These are phyloP conservation scores for Solanum hybrid DNA, from an alignment of 305 asterid genomes.

Conservation along the genomic window DNA sequence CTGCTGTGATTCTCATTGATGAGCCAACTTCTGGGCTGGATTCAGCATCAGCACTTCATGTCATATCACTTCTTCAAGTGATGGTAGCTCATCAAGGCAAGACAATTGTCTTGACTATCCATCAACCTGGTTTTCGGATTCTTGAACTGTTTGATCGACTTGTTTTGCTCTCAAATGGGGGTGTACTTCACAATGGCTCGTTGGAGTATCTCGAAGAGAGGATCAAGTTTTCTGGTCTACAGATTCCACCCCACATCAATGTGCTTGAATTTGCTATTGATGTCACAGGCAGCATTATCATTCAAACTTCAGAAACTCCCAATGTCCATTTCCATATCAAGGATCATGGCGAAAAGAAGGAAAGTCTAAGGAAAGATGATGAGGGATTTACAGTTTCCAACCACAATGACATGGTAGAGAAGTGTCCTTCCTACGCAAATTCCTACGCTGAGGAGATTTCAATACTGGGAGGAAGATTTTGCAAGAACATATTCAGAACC, in stretches of 20 bases:
- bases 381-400: neutral
- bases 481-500: conserved; percentile 61
- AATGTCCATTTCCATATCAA: conserved; percentile 1
- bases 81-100: conserved; percentile 40
- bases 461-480: conserved; percentile 46
- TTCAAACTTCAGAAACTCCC: conserved; percentile 13
- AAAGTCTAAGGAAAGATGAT: neutral
- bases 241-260: conserved; percentile 52
- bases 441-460: conserved; percentile 32
- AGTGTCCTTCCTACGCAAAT: conserved; percentile 25
- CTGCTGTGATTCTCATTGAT: conserved; percentile 52
- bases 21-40: conserved; percentile 91
- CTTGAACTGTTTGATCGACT: conserved; percentile 56
- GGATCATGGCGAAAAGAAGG: conserved; percentile 6
- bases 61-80: conserved; percentile 34
- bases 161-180: conserved; percentile 49
- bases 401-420: neutral
- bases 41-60: conserved; percentile 59
- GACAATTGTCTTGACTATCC: conserved; percentile 59
- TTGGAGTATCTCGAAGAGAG: conserved; percentile 32
- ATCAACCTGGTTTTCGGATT: conserved; percentile 74
- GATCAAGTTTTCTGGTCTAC: conserved; percentile 30
- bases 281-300: conserved; percentile 17
- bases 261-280: conserved; percentile 79
- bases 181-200: conserved; percentile 50